Conservation (phyloP, 148 eudicot genomes). For the Camellia lanceoleosa region DNA sequence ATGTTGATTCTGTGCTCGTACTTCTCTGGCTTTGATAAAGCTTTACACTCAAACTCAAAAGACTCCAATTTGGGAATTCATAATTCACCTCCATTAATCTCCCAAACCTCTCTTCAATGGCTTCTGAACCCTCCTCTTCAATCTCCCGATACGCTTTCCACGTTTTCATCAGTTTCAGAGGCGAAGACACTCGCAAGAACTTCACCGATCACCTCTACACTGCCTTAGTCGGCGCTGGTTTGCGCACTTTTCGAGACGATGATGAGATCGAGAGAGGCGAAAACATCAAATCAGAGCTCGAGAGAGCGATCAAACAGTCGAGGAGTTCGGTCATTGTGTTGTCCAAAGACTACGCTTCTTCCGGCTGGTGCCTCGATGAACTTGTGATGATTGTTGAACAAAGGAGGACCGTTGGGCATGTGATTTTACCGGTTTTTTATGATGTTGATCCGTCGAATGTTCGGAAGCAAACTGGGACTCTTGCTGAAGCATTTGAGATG, state of each 20-base stretch:
- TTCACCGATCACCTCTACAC: neutral
- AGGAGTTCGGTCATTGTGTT: neutral
- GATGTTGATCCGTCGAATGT: slow-evolving; percentile 1
- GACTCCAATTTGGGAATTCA: too few relatives aligned
- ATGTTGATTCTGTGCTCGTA: too few relatives aligned
- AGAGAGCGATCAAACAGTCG: neutral
- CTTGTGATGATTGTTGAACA: neutral
- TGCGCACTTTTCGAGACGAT: neutral
- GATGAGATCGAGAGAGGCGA: neutral
- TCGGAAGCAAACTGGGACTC: neutral
- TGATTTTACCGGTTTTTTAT: neutral
- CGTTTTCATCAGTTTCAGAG: neutral
- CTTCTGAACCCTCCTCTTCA: neutral
- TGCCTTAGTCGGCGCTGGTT: neutral
- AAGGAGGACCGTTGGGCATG: neutral
- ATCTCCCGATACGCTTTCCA: neutral
- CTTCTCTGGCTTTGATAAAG: too few relatives aligned
- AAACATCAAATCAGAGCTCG: neutral
- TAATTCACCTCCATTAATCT: too few relatives aligned
- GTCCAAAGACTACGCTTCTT: neutral
- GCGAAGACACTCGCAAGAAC: neutral
- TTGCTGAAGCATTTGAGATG: neutral
- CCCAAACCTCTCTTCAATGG: neutral
- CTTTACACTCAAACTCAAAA: too few relatives aligned
- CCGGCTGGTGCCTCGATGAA: slow-evolving; percentile 7